A percentile compares a stretch with the other conserved stretches of the same genome.
These are phyloP conservation scores for Gremmenia infestans DNA, from an alignment of 2,329 filamentous ascomycete genomes.

Conservation along the genomic window DNA sequence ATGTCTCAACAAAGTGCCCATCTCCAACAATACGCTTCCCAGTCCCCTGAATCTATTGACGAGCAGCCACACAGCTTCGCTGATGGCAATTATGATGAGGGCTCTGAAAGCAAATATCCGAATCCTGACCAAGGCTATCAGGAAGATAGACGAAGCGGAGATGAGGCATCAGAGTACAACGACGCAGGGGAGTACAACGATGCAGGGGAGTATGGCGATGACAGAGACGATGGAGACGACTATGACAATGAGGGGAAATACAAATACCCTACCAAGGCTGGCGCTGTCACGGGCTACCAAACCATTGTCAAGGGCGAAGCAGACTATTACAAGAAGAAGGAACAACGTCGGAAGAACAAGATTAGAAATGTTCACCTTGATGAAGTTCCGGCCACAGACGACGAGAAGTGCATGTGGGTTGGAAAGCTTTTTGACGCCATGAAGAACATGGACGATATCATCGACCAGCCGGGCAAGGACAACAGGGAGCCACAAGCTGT, in stretches of 20 bases:
- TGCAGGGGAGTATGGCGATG: no score
- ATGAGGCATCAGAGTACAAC: no score
- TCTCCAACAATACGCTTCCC: no score
- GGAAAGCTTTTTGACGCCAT: conserved; percentile 14
- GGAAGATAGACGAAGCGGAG: no score
- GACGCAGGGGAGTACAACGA: no score
- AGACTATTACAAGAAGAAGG: neutral
- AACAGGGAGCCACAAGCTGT: conserved; percentile 16
- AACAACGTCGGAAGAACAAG: neutral
- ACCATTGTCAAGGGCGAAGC: neutral
- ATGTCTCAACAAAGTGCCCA: no score
- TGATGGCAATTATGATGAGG: no score
- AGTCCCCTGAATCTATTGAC: no score
- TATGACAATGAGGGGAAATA: neutral
- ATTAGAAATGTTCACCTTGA: neutral
- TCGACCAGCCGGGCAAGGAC: conserved; percentile 20
- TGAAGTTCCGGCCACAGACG: neutral
- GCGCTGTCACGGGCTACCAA: neutral
- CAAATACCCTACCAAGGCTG: neutral
- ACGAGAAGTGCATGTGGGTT: conserved; percentile 1
- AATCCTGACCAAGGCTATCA: no score
- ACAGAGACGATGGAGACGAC: neutral
- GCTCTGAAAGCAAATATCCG: no score
- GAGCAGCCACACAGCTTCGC: no score
- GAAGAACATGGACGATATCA: conserved; percentile 9